Evolutionary conservation across 768 basidiomycete species (phyloP), one percentile per base, ranked within the genome.

Genomic region (Crassisporium funariophilum): DNA sequence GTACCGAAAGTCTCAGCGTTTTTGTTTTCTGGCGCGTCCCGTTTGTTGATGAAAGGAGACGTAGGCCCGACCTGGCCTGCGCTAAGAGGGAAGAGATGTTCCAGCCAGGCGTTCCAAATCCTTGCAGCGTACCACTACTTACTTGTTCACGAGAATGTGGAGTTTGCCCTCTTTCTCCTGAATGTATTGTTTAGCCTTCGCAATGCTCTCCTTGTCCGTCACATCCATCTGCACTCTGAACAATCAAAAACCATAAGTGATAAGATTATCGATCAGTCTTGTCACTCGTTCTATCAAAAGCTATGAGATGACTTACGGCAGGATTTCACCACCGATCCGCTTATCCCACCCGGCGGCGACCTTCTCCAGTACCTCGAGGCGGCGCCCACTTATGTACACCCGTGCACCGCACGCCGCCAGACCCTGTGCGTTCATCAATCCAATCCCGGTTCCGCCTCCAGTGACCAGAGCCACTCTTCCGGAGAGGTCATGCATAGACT

Each of bases 81-180:
- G 52, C 90, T 91, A 54, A 27, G 27, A 20, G 27, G 17, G 15
- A 17, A 15, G 22, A 25, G 24, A 11, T 10, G 31, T 41, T 10
- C 29, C 17, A 20, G 21, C 7, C 9, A 9, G 13, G 15, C 13
- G 12, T 20, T 13, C 12, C 10, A 29, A 19, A 20, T 41, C 10
- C n/a, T 8, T 16, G 11, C 20, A 5, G 37, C 19, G 40, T 20
- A 19, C 2, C 16, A 47, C 39, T 46, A 56, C 77, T 33, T 48
- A 91, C 89, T 91, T 91, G 71, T 92, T 92, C 25, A 91, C 81
- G 4, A 92, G 77, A 42, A 91, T 78, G 56, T 92, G 87, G 33
- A 92, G 59, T 53, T 75, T 86, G 21, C 87, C 86, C 38, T 91
- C 84, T 49, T 73, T 73, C 41, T 74, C 66, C 54, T 79, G 70